Conservation (phyloP, 257 asterid genomes). For the Apocynum venetum region DNA sequence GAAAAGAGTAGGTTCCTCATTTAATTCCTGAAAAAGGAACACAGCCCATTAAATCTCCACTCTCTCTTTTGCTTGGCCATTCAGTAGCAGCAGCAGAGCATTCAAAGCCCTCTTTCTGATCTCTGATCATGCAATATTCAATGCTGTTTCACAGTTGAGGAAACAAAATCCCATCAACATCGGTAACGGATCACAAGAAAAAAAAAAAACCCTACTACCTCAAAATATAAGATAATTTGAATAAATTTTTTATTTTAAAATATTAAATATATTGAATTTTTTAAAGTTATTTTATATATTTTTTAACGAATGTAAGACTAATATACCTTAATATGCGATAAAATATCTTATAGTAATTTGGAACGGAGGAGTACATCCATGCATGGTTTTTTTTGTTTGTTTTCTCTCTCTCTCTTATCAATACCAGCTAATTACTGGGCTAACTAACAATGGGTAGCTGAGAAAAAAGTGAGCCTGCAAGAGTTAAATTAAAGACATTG, state of each 20-base stretch:
- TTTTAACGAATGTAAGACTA: too few relatives aligned
- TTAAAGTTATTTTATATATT: too few relatives aligned
- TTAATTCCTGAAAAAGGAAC: background rate
- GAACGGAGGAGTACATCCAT: too few relatives aligned
- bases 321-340: too few relatives aligned
- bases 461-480: background rate
- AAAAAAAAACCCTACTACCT: too few relatives aligned
- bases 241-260: background rate
- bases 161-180: conserved; percentile 22
- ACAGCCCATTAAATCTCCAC: background rate
- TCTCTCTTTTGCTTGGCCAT: conserved; percentile 6
- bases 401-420: too few relatives aligned
- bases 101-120: conserved; percentile 19
- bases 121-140: conserved; percentile 15
- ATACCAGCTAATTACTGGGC: too few relatives aligned
- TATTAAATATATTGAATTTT: too few relatives aligned
- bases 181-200: conserved; percentile 11
- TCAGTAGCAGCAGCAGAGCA: conserved; percentile 10
- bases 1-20: background rate
- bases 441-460: background rate
- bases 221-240: background rate
- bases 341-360: too few relatives aligned
- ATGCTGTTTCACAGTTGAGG: conserved; percentile 19
- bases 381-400: too few relatives aligned
- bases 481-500: background rate